Conservation (phyloP, 2,329 filamentous ascomycete genomes). For the Penicillium verrucosum region DNA sequence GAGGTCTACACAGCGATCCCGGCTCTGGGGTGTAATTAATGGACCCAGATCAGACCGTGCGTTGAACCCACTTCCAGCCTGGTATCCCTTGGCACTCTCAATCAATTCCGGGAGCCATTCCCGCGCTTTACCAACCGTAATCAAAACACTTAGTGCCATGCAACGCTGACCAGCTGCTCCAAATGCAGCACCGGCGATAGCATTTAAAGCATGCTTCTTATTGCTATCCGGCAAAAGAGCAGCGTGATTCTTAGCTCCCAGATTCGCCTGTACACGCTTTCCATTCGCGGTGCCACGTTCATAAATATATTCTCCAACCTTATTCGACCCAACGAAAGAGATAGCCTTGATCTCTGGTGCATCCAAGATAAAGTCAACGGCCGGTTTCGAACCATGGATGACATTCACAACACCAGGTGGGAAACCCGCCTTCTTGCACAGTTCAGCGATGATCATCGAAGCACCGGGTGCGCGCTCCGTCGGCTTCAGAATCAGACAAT, state of each 20-base stretch:
- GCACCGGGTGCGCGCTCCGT: slow-evolving; percentile 59
- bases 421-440: slow-evolving; percentile 55
- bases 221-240: slow-evolving; percentile 1
- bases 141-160: neutral
- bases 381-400: slow-evolving; percentile 45
- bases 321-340: slow-evolving; percentile 64
- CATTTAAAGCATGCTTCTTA: neutral
- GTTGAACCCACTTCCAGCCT: slow-evolving; percentile 59
- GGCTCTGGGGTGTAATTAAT: slow-evolving; percentile 57
- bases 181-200: neutral
- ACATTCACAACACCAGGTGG: slow-evolving; percentile 1
- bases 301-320: slow-evolving; percentile 65
- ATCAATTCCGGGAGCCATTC: slow-evolving; percentile 60
- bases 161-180: slow-evolving; percentile 1
- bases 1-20: slow-evolving; percentile 56
- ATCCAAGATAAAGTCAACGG: slow-evolving; percentile 63
- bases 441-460: slow-evolving; percentile 58
- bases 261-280: slow-evolving; percentile 28
- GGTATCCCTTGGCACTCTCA: slow-evolving; percentile 55
- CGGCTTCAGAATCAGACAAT: slow-evolving; percentile 58
- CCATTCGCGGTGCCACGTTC: slow-evolving; percentile 59
- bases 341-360: slow-evolving; percentile 64
- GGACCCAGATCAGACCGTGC: slow-evolving; percentile 57
- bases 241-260: neutral
- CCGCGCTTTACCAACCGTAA: slow-evolving; percentile 54